Percentiles rank a stretch among this genome's conserved stretches.
Evolutionary conservation across 1,284 basidiomycete genomes (phyloP).

Genomic region (Prillingera fragicola): DNA sequence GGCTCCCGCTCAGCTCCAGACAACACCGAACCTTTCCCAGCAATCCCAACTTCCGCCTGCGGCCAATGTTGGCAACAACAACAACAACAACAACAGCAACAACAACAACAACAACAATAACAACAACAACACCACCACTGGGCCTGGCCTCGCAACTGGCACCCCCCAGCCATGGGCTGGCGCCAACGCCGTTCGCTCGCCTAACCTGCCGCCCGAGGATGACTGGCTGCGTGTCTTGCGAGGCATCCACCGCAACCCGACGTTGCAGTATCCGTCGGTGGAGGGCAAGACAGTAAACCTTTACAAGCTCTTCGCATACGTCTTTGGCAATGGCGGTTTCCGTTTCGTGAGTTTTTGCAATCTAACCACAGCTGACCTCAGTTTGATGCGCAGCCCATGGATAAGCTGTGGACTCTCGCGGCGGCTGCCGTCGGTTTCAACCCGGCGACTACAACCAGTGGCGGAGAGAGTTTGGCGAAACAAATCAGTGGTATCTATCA

Average conservation of each 20-base stretch:
- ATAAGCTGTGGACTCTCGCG: constrained; percentile 15
- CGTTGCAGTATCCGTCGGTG: constrained; percentile 12
- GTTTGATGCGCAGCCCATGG: constrained; percentile 10
- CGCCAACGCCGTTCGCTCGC: background rate
- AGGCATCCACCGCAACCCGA: constrained; percentile 7
- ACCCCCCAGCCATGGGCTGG: background rate
- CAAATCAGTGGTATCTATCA: constrained; percentile 16
- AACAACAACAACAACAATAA: constrained; percentile 1
- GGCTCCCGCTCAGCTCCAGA: constrained; percentile 1
- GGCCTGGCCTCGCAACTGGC: background rate
- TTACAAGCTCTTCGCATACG: constrained; percentile 14
- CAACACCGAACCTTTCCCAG: constrained; percentile 5
- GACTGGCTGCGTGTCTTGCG: constrained; percentile 11
- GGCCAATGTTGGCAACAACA: no score
- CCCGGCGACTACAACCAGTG: constrained; percentile 1
- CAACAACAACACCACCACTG: background rate
- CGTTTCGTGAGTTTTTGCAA: constrained; percentile 7
- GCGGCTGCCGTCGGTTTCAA: constrained; percentile 9
- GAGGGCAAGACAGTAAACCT: constrained; percentile 15
- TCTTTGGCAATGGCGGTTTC: constrained; percentile 15
- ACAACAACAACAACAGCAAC: background rate
- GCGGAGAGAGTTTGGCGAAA: constrained; percentile 8
- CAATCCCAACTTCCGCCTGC: constrained; percentile 1
- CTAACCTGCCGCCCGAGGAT: no score
- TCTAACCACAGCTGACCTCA: background rate